A percentile compares a stretch with the other conserved stretches of the same genome.
Conservation (phyloP, 2,329 filamentous ascomycete genomes). For the Amauroascus niger region DNA sequence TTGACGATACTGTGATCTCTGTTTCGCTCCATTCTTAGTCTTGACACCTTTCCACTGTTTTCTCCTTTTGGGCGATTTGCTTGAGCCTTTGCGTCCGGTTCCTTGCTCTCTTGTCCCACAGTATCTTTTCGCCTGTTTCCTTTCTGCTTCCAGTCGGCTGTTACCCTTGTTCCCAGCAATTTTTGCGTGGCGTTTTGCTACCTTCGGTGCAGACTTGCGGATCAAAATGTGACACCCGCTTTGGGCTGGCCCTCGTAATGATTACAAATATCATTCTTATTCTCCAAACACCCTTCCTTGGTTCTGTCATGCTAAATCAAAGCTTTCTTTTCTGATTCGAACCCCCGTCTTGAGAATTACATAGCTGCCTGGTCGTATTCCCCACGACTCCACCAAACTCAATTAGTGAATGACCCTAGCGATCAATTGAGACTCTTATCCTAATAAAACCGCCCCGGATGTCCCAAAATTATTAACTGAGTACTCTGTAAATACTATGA, state of each 20-base stretch:
- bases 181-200: not conserved
- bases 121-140: too few relatives aligned
- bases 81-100: too few relatives aligned
- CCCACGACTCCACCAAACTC: not conserved
- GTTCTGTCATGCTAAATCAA: not conserved
- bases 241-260: not conserved
- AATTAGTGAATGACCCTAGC: not conserved
- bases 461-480: too few relatives aligned
- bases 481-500: too few relatives aligned
- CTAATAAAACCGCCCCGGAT: not conserved
- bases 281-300: not conserved
- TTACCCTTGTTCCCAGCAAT: too few relatives aligned
- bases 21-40: too few relatives aligned
- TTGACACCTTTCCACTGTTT: too few relatives aligned
- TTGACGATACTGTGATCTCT: not conserved
- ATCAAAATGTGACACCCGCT: not conserved
- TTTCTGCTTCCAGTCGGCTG: too few relatives aligned
- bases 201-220: not conserved
- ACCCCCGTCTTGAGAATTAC: too few relatives aligned
- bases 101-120: too few relatives aligned
- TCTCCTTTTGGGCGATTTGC: too few relatives aligned
- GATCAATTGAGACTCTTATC: not conserved
- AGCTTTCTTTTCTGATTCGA: too few relatives aligned
- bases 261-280: not conserved
- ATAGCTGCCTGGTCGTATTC: not conserved